A percentile compares a stretch with the other conserved stretches of the same genome.
Evolutionary conservation across 2,329 filamentous ascomycete genomes (phyloP).

Genomic region (Trichoderma sp.): DNA sequence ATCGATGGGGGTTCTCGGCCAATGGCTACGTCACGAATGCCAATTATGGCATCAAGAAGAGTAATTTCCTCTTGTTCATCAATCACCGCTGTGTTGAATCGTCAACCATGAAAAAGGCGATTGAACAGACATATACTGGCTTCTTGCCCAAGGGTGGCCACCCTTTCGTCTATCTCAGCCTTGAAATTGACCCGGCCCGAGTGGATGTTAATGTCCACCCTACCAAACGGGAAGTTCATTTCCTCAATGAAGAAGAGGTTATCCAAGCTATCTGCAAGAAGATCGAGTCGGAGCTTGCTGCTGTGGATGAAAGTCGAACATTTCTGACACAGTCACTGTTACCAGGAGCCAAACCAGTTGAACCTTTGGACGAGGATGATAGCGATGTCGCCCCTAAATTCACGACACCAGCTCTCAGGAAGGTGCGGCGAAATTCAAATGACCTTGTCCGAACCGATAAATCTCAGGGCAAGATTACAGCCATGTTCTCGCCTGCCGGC

Average conservation of each 20-base stretch:
- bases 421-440: slow-evolving; percentile 51
- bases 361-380: slow-evolving; percentile 28
- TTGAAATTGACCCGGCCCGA: slow-evolving; percentile 86
- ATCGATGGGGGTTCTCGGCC: slow-evolving; percentile 79
- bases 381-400: slow-evolving; percentile 33
- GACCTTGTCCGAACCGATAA: slow-evolving; percentile 89
- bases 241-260: slow-evolving; percentile 96
- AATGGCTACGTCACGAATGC: slow-evolving; percentile 84
- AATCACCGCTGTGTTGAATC: slow-evolving; percentile 95
- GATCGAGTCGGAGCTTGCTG: slow-evolving; percentile 73
- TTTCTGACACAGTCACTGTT: slow-evolving; percentile 93
- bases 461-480: slow-evolving; percentile 88
- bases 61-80: slow-evolving; percentile 85
- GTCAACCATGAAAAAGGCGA: slow-evolving; percentile 76
- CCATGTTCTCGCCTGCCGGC: slow-evolving; percentile 72
- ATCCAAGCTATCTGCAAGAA: slow-evolving; percentile 79
- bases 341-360: slow-evolving; percentile 53
- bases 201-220: slow-evolving; percentile 98
- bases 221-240: slow-evolving; percentile 95
- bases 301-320: slow-evolving; percentile 88
- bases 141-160: slow-evolving; percentile 93
- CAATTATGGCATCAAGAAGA: slow-evolving; percentile 91
- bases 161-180: slow-evolving; percentile 86
- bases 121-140: slow-evolving; percentile 83
- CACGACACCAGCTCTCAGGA: slow-evolving; percentile 38